phyloP scores from a whole-genome alignment of 2,329 filamentous ascomycete species.

The Alternaria incomplexa region DNA sequence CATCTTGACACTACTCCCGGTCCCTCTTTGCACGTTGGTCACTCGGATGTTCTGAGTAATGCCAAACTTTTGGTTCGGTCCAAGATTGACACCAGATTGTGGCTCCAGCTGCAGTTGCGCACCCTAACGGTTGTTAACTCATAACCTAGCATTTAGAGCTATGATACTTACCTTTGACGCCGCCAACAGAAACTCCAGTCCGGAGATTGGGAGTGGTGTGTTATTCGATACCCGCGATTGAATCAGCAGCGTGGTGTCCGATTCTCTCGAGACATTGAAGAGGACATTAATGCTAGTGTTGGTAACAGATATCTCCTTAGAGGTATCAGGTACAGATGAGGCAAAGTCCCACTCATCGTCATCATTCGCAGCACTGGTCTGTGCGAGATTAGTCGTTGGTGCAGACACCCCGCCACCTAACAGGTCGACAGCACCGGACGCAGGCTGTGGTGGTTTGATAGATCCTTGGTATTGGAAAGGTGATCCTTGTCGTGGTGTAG shows the following conservation, averaged over 20 bases:
- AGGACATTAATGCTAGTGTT: slow-evolving; percentile 75
- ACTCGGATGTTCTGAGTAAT: slow-evolving; percentile 83
- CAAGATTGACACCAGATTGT: slow-evolving; percentile 79
- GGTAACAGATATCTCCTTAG: slow-evolving; percentile 71
- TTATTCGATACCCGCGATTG: slow-evolving; percentile 85
- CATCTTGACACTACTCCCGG: slow-evolving; percentile 83
- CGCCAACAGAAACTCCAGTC: slow-evolving; percentile 89
- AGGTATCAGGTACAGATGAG: slow-evolving; percentile 77
- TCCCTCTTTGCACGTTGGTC: slow-evolving; percentile 73
- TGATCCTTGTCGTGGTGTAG: slow-evolving; percentile 58
- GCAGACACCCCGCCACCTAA: slow-evolving; percentile 42
- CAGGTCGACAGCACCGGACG: slow-evolving; percentile 43
- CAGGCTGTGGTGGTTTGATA: slow-evolving; percentile 43
- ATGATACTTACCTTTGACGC: slow-evolving; percentile 77
- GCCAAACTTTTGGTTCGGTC: slow-evolving; percentile 73
- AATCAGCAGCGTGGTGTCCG: slow-evolving; percentile 68
- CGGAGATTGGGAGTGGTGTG: slow-evolving; percentile 71
- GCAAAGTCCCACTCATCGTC: slow-evolving; percentile 97
- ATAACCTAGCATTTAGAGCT: not conserved
- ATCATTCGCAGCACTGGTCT: slow-evolving; percentile 68
- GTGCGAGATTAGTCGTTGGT: slow-evolving; percentile 34
- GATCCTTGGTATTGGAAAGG: slow-evolving; percentile 58
- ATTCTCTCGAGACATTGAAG: slow-evolving; percentile 70
- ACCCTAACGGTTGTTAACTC: slow-evolving; percentile 60
- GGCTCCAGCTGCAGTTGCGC: slow-evolving; percentile 82